A percentile compares a stretch with the other conserved stretches of the same genome.
phyloP scores from a whole-genome alignment of 1,284 basidiomycete species.

The Boletus sp. region DNA sequence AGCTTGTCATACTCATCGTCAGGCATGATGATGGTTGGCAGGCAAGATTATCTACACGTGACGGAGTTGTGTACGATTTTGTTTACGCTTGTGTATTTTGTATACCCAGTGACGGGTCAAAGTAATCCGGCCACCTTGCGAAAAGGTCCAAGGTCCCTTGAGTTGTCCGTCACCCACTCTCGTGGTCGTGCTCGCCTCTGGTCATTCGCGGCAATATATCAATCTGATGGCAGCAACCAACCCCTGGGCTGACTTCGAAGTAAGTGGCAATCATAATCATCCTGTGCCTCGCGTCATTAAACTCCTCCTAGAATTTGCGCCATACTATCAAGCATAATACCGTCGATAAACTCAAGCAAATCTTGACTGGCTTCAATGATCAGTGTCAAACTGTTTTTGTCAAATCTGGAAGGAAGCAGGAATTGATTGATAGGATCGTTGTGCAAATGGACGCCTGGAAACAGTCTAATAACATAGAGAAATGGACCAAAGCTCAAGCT shows the following conservation, averaged over 20 bases:
- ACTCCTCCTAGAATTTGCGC: constrained; percentile 40
- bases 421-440: constrained; percentile 71
- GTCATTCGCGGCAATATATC: constrained; percentile 4
- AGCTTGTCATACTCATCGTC: constrained; percentile 75
- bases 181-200: constrained; percentile 14
- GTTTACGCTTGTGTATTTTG: constrained; percentile 31
- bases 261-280: constrained; percentile 13
- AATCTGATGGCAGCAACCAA: constrained; percentile 29
- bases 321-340: constrained; percentile 54
- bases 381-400: constrained; percentile 63
- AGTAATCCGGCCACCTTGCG: constrained; percentile 13
- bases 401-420: constrained; percentile 81
- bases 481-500: constrained; percentile 61
- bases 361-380: constrained; percentile 69
- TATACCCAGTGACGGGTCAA: constrained; percentile 16
- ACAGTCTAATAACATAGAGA: constrained; percentile 48
- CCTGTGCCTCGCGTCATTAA: constrained; percentile 15
- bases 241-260: constrained; percentile 37
- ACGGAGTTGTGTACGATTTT: constrained; percentile 12
- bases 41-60: constrained; percentile 31
- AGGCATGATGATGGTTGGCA: constrained; percentile 32
- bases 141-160: constrained; percentile 7
- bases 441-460: constrained; percentile 57
- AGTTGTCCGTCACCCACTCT: constrained; percentile 8
- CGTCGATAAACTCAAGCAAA: constrained; percentile 76